Evolutionary conservation across 176 grass and related monocot species (phyloP).

Genomic region (Zea mays): Zm-B73-REFERENCE-NAM-5.0 NC_050105.1:1012501-1013000

Average conservation of each 20-base stretch:
- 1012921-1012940: conserved; percentile 81
- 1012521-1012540: conserved; percentile 92
- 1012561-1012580: conserved; percentile 14
- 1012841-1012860: conserved; percentile 21
- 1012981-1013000: conserved; percentile 90
- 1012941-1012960: conserved; percentile 86
- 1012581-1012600: not conserved
- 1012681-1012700: conserved; percentile 86
- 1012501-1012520: conserved; percentile 76
- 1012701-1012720: conserved; percentile 56
- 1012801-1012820: conserved; percentile 94
- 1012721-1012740: conserved; percentile 66
- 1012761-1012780: conserved; percentile 84
- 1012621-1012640: conserved; percentile 87
- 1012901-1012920: conserved; percentile 93
- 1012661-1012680: conserved; percentile 72
- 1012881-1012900: conserved; percentile 47
- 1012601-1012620: conserved; percentile 50
- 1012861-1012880: conserved; percentile 12
- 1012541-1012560: conserved; percentile 55
- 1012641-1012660: conserved; percentile 83
- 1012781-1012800: conserved; percentile 80
- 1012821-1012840: conserved; percentile 79
- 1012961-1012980: conserved; percentile 95
- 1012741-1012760: conserved; percentile 92